Conservation (phyloP, 305 asterid genomes). For the Coffea humblotiana region DNA sequence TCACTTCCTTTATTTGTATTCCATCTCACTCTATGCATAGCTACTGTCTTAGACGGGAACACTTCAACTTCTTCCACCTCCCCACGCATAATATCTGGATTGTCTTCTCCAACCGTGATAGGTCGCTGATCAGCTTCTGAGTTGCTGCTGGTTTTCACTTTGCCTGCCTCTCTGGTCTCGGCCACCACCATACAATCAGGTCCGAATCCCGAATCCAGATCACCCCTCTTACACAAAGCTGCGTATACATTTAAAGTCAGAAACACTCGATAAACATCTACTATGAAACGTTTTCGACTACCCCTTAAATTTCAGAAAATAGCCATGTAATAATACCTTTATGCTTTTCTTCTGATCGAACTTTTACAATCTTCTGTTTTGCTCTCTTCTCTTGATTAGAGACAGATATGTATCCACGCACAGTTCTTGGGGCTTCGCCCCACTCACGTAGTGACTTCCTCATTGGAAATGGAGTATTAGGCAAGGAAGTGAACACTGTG, state of each 20-base stretch:
- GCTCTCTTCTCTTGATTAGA: slow-evolving; percentile 41
- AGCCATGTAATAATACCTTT: slow-evolving; percentile 30
- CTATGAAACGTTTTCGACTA: not conserved
- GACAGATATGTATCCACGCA: slow-evolving; percentile 35
- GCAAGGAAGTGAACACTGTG: slow-evolving; percentile 47
- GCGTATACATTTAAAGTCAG: slow-evolving; percentile 16
- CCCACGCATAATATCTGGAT: not conserved
- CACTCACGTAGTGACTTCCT: slow-evolving; percentile 30
- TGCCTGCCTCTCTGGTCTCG: slow-evolving; percentile 21
- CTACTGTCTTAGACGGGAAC: slow-evolving; percentile 63
- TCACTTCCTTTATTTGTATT: slow-evolving; percentile 76
- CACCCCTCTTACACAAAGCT: slow-evolving; percentile 33
- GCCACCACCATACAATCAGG: not conserved
- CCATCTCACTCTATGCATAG: slow-evolving; percentile 86
- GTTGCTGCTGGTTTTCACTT: slow-evolving; percentile 28
- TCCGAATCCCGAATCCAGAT: slow-evolving; percentile 24
- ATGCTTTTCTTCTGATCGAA: slow-evolving; percentile 17
- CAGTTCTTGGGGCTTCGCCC: slow-evolving; percentile 39
- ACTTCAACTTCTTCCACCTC: slow-evolving; percentile 26
- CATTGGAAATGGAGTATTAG: slow-evolving; percentile 38
- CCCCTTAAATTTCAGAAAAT: not conserved
- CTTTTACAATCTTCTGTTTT: slow-evolving; percentile 26
- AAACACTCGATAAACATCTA: not conserved
- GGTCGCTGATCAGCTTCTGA: slow-evolving; percentile 19
- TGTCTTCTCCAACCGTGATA: not conserved